A percentile compares a stretch with the other conserved stretches of the same genome.
phyloP scores from a whole-genome alignment of 495 filamentous ascomycete genomes.

The Aspergillus kassunensis region DNA sequence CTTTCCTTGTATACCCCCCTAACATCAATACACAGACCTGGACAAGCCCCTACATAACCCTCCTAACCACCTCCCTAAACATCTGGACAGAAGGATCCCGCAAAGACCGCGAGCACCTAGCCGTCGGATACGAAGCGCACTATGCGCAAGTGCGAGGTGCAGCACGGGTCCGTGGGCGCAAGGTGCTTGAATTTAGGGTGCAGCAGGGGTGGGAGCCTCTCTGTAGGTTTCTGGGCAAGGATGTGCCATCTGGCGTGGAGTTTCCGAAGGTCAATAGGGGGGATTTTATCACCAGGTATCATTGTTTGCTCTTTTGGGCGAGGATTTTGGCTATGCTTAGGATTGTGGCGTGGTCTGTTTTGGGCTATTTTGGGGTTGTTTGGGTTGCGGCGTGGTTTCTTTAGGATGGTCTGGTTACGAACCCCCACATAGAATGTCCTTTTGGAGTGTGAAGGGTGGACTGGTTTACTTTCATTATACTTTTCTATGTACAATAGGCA shows the following conservation, averaged over 20 bases:
- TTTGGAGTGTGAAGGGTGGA: no score
- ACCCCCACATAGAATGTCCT: no score
- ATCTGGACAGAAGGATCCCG: not conserved
- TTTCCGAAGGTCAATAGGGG: slow-evolving; percentile 1
- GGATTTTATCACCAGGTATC: not conserved
- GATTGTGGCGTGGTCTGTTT: not conserved
- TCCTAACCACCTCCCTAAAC: not conserved
- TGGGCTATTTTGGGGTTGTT: not conserved
- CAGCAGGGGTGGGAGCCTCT: slow-evolving; percentile 4
- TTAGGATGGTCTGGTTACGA: not conserved
- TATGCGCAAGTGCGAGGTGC: not conserved
- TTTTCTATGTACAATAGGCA: no score
- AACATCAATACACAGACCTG: not conserved
- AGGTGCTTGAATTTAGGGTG: slow-evolving; percentile 1
- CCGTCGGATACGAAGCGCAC: not conserved
- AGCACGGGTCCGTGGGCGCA: not conserved
- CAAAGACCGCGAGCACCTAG: not conserved
- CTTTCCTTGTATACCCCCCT: not conserved
- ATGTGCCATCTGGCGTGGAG: not conserved
- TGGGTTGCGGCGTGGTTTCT: not conserved
- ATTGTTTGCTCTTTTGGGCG: not conserved
- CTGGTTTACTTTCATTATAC: no score
- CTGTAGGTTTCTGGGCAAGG: slow-evolving; percentile 1
- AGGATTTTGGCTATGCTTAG: not conserved
- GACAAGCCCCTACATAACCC: not conserved